phyloP scores from a whole-genome alignment of 345 rosid species.

The Eucalyptus camaldulensis region DNA sequence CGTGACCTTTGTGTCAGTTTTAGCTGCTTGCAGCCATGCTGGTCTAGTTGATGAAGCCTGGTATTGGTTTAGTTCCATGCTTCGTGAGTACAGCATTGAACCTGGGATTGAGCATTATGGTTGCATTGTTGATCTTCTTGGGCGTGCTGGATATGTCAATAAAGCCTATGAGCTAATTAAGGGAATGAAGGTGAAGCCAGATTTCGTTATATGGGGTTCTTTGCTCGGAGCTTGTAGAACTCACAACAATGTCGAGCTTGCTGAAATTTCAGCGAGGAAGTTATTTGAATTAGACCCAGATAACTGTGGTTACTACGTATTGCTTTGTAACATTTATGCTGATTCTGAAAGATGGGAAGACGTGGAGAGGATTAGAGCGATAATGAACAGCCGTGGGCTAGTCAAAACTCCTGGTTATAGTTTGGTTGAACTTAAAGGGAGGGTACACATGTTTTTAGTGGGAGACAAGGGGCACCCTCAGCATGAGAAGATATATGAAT shows the following conservation, averaged over 20 bases:
- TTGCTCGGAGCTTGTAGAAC: conserved; percentile 84
- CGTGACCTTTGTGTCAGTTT: conserved; percentile 69
- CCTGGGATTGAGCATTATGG: conserved; percentile 85
- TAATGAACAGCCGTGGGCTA: conserved; percentile 47
- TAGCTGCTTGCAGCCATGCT: conserved; percentile 78
- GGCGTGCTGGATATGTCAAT: conserved; percentile 61
- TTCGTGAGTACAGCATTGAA: conserved; percentile 31
- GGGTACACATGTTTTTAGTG: conserved; percentile 63
- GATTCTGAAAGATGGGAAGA: conserved; percentile 89
- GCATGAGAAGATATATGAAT: conserved; percentile 36
- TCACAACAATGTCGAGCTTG: conserved; percentile 81
- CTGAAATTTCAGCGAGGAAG: conserved; percentile 47
- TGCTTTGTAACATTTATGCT: conserved; percentile 77
- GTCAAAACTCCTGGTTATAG: conserved; percentile 78
- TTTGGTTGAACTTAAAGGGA: conserved; percentile 65
- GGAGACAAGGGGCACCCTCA: conserved; percentile 82
- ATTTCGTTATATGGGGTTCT: conserved; percentile 73
- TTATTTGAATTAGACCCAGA: conserved; percentile 58
- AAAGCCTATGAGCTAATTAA: conserved; percentile 58
- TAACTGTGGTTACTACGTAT: conserved; percentile 68
- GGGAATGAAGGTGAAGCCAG: conserved; percentile 71
- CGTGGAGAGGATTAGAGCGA: conserved; percentile 52
- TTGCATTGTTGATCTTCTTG: conserved; percentile 92
- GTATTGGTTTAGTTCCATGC: conserved; percentile 72
- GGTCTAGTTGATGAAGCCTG: conserved; percentile 73